Evolutionary conservation across 352 stramenopile genomes (phyloP).

Genomic region (Pythium pyrilobum): DNA sequence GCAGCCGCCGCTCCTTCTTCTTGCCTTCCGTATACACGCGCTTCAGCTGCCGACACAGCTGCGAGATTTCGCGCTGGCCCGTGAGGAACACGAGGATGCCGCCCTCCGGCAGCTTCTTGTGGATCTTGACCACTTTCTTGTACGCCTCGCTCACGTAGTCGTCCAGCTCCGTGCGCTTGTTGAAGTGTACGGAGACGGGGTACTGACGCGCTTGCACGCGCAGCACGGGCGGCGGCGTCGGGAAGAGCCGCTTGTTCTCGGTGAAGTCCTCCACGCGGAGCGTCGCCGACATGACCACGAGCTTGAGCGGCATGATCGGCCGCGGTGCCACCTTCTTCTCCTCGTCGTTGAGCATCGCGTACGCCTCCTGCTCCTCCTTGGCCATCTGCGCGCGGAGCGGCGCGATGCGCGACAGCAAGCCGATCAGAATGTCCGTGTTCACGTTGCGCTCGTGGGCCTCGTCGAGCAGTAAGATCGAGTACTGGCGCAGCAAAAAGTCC

Average conservation of each 20-base stretch:
- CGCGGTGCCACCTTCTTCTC: slow-evolving; percentile 37
- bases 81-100: slow-evolving; percentile 88
- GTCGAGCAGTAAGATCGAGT: slow-evolving; percentile 88
- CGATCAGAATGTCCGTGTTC: slow-evolving; percentile 96
- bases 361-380: slow-evolving; percentile 55
- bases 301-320: slow-evolving; percentile 72
- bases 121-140: slow-evolving; percentile 96
- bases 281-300: slow-evolving; percentile 98
- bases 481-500: slow-evolving; percentile 70
- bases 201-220: slow-evolving; percentile 94
- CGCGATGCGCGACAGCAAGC: slow-evolving; percentile 92
- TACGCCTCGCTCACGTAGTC: slow-evolving; percentile 96
- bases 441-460: slow-evolving; percentile 97
- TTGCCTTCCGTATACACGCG: slow-evolving; percentile 41
- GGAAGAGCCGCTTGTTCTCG: slow-evolving; percentile 92
- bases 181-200: slow-evolving; percentile 98
- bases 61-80: slow-evolving; percentile 86
- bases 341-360: slow-evolving; percentile 30
- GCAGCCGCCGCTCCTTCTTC: slow-evolving; percentile 29
- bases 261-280: slow-evolving; percentile 97
- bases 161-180: slow-evolving; percentile 95
- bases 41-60: slow-evolving; percentile 76
- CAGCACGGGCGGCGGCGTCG: slow-evolving; percentile 87
- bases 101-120: slow-evolving; percentile 95
- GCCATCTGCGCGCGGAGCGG: slow-evolving; percentile 89